These are phyloP conservation scores for Daldinia sp. DNA, from an alignment of 2,329 filamentous ascomycete genomes.

Conservation along the genomic window DNA sequence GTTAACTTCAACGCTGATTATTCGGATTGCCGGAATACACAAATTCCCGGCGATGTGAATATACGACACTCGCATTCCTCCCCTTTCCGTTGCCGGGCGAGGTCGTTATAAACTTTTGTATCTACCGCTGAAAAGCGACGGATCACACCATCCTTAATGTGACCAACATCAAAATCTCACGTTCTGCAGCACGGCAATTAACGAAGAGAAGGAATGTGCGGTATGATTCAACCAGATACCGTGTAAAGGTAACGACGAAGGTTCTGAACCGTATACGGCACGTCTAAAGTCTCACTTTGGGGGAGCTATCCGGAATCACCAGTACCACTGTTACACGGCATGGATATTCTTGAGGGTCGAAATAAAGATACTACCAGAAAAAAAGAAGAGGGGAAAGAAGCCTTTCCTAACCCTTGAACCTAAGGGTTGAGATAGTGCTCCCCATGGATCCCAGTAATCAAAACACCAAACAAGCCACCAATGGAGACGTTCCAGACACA, in stretches of 20 bases:
- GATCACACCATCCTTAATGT: conserved; percentile 1
- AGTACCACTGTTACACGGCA: neutral
- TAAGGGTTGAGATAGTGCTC: neutral
- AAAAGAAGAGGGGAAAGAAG: neutral
- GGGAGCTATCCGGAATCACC: neutral
- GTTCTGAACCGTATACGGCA: neutral
- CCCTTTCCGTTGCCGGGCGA: neutral
- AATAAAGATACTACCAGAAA: neutral
- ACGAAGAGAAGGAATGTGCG: neutral
- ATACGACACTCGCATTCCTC: neutral
- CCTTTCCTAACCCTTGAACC: neutral
- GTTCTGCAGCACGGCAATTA: conserved; percentile 8
- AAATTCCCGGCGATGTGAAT: neutral
- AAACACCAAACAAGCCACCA: neutral
- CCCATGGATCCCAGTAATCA: neutral
- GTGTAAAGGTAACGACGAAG: neutral
- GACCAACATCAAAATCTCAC: neutral
- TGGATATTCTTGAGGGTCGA: neutral
- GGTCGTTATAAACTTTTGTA: neutral
- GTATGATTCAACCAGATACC: neutral
- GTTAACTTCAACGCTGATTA: neutral
- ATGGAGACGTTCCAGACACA: neutral
- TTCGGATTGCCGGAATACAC: neutral
- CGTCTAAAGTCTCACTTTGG: neutral
- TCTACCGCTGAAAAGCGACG: conserved; percentile 1